Conservation (phyloP, 2,329 filamentous ascomycete genomes). For the Aspergillus unguis region DNA sequence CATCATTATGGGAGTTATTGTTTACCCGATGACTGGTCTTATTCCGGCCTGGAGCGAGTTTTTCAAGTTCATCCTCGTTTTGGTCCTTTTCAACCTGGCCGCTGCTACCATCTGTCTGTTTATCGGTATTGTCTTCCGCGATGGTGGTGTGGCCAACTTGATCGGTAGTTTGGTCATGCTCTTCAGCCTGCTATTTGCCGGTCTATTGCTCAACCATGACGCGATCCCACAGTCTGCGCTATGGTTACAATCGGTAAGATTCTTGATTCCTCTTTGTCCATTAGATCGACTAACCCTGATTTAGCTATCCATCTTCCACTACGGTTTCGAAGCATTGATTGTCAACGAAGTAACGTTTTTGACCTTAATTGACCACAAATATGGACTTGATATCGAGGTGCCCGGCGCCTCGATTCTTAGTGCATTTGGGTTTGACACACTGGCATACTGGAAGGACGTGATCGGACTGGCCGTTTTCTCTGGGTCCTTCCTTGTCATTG, state of each 20-base stretch:
- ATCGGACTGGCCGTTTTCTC: slow-evolving; percentile 79
- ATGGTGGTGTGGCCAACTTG: slow-evolving; percentile 84
- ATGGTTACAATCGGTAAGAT: slow-evolving; percentile 78
- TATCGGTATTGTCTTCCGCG: slow-evolving; percentile 92
- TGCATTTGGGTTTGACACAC: slow-evolving; percentile 89
- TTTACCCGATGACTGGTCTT: slow-evolving; percentile 97
- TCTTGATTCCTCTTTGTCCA: background rate
- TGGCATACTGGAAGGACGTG: slow-evolving; percentile 80
- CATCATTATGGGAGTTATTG: slow-evolving; percentile 89
- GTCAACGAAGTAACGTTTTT: slow-evolving; percentile 94
- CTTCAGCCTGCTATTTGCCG: slow-evolving; percentile 91
- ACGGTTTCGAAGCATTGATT: slow-evolving; percentile 91
- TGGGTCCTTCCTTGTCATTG: slow-evolving; percentile 76
- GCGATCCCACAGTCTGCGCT: slow-evolving; percentile 79
- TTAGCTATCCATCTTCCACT: slow-evolving; percentile 92
- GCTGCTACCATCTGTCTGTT: slow-evolving; percentile 92
- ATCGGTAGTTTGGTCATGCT: slow-evolving; percentile 96
- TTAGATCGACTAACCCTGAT: slow-evolving; percentile 20
- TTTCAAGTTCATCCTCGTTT: slow-evolving; percentile 82
- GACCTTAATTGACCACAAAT: slow-evolving; percentile 88
- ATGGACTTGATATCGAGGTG: slow-evolving; percentile 92
- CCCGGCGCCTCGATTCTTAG: slow-evolving; percentile 91
- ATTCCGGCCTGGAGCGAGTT: slow-evolving; percentile 80
- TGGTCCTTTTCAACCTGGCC: slow-evolving; percentile 94
- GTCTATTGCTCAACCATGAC: slow-evolving; percentile 89